phyloP scores from a whole-genome alignment of 345 rosid genomes.

The Eucalyptus shirleyi region DNA sequence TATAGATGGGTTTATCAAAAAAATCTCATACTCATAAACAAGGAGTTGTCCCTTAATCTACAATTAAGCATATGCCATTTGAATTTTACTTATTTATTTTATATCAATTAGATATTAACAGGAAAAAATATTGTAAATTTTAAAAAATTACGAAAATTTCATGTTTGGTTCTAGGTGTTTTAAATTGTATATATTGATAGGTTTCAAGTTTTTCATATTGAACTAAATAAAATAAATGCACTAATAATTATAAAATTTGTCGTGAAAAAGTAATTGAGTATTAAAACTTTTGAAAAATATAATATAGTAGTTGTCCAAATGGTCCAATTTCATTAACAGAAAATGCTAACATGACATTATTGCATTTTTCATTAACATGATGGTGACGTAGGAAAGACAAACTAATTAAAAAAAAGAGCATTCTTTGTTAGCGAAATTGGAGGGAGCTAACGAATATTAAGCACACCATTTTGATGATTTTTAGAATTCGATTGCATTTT shows the following conservation, averaged over 20 bases:
- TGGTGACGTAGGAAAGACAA: background rate
- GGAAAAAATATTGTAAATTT: background rate
- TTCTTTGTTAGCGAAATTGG: fast-evolving
- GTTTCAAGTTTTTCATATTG: background rate
- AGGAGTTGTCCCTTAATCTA: background rate
- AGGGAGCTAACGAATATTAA: background rate
- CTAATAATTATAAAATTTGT: background rate
- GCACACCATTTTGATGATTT: fast-evolving
- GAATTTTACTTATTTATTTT: background rate
- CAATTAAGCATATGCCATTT: background rate
- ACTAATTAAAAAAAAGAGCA: background rate
- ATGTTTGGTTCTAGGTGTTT: fast-evolving
- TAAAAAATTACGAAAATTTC: fast-evolving
- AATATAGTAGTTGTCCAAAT: fast-evolving
- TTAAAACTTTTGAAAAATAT: fast-evolving
- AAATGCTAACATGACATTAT: background rate
- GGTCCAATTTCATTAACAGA: fast-evolving
- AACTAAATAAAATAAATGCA: fast-evolving
- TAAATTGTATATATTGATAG: too few species aligned
- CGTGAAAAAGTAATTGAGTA: fast-evolving
- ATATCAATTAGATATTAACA: background rate
- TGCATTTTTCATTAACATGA: background rate
- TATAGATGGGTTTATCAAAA: background rate
- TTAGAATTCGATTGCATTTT: background rate
- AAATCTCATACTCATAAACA: background rate